A percentile compares a stretch with the other conserved stretches of the same genome.
These are phyloP conservation scores for Aspergillus neoniger DNA, from an alignment of 2,329 filamentous ascomycete genomes.

Conservation along the genomic window DNA sequence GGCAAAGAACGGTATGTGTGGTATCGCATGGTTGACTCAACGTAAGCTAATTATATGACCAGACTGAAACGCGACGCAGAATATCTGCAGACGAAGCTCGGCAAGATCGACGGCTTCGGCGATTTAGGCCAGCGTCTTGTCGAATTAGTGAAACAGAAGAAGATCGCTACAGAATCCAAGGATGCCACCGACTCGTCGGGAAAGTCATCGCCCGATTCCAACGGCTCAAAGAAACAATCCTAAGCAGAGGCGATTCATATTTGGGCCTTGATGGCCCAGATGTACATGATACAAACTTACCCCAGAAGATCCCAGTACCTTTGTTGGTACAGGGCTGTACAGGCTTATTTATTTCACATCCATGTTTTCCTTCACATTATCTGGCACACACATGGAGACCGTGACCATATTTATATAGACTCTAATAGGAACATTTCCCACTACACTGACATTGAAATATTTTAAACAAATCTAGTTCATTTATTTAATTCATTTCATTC, in stretches of 20 bases:
- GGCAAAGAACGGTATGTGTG: conserved; percentile 69
- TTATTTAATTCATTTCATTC: background rate
- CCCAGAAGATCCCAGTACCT: background rate
- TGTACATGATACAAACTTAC: conserved; percentile 4
- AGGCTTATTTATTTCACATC: background rate
- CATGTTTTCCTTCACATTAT: background rate
- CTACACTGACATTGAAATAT: no score
- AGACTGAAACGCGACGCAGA: conserved; percentile 79
- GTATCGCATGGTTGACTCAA: no score
- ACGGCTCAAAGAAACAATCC: conserved; percentile 4
- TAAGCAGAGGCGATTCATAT: background rate
- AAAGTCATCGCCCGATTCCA: conserved; percentile 12
- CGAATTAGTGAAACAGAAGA: conserved; percentile 47
- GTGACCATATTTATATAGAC: background rate
- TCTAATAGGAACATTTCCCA: background rate
- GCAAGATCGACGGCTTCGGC: conserved; percentile 76
- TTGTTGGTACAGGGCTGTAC: conserved; percentile 9
- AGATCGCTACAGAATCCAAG: conserved; percentile 24
- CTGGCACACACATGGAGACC: background rate
- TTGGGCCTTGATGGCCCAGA: conserved; percentile 4
- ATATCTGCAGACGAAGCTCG: conserved; percentile 68
- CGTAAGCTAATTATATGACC: conserved; percentile 16
- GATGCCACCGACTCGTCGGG: background rate
- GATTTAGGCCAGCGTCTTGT: conserved; percentile 71
- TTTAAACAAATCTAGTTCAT: no score